Evolutionary conservation across 2,329 filamentous ascomycete genomes (phyloP).

Genomic region (Bisporella sp.): DNA sequence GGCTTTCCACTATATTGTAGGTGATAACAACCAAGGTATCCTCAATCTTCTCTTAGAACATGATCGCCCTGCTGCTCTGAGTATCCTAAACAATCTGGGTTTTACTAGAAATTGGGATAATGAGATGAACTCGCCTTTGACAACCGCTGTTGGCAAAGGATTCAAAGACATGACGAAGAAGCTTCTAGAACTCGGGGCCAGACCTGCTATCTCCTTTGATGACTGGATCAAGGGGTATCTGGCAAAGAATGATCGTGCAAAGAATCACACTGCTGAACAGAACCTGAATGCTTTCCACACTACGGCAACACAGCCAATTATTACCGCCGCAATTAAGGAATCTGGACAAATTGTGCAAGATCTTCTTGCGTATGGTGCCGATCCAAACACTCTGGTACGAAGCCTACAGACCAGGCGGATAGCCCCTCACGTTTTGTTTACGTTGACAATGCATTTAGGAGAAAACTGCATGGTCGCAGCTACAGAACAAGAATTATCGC

Average conservation of each 20-base stretch:
- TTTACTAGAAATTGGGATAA: conserved; percentile 32
- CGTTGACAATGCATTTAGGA: too few species aligned
- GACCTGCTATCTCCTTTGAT: conserved; percentile 53
- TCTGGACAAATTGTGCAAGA: conserved; percentile 38
- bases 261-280: conserved; percentile 35
- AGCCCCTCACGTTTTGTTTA: too few species aligned
- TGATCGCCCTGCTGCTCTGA: conserved; percentile 53
- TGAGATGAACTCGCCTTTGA: conserved; percentile 42
- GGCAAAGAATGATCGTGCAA: conserved; percentile 31
- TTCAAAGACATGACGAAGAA: conserved; percentile 48
- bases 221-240: conserved; percentile 54
- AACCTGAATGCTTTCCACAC: conserved; percentile 43
- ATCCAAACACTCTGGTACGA: conserved; percentile 51
- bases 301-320: conserved; percentile 55
- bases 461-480: too few species aligned
- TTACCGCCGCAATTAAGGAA: conserved; percentile 49
- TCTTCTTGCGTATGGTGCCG: conserved; percentile 56
- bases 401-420: too few species aligned
- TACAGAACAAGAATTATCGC: neutral
- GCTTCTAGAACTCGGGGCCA: conserved; percentile 57
- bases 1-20: conserved; percentile 57
- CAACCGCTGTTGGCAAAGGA: conserved; percentile 48
- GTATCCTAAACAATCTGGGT: conserved; percentile 60
- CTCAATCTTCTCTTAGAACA: conserved; percentile 44
- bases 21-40: conserved; percentile 39